Base-by-base conservation (phyloP, 495 filamentous ascomycete species). In the Penicillium daleae region DNA sequence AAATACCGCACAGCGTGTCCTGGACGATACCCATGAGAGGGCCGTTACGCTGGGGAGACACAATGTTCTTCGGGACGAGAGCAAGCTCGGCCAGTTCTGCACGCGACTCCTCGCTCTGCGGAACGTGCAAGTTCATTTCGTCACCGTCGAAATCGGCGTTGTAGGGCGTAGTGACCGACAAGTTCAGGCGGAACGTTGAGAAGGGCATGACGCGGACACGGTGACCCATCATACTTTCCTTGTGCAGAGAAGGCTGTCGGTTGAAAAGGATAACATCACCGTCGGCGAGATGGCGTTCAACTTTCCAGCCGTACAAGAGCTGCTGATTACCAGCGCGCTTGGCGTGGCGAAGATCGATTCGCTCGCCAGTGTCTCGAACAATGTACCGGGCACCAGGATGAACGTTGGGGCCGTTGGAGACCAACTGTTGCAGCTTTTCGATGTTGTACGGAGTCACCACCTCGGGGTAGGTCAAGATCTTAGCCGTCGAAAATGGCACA, bases 201-300 rank as follows among this genome's bases (percentile, higher is more conserved):
- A 94, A 99, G 1, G 95, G 95, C 95, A 99, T 97, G 44, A 99
- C 95, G 33, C 89, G 88, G 40, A 99, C 94, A 56, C 93, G 87
- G 79, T 99, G 95, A 76, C 91, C 95, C 95, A 99, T 99, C 95
- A 99, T 99, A 62, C 95, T 98, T 71, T 99, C 95, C 75, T 99
- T 99, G 82, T 99, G 95, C 63, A 99, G 84, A 8, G 95, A 99
- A 1, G 95, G 95, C 71, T 99, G 95, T 76, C 95, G 95, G 73
- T 99, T 99, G 83, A 99, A 99, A 71, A 99, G 91, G 79, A 99
- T 98, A 60, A 89, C 96, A 76, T 99, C 95, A 40, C 93, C 95
- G 69, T 97, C 91, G 62, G 95, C 86, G 54, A 99, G 86, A 74
- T 99, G 95, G 35, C 95, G 88, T 76, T 99, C 95, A 24, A 99